phyloP scores from a whole-genome alignment of 148 eudicot genomes.

The Gaultheria prostrata region DNA sequence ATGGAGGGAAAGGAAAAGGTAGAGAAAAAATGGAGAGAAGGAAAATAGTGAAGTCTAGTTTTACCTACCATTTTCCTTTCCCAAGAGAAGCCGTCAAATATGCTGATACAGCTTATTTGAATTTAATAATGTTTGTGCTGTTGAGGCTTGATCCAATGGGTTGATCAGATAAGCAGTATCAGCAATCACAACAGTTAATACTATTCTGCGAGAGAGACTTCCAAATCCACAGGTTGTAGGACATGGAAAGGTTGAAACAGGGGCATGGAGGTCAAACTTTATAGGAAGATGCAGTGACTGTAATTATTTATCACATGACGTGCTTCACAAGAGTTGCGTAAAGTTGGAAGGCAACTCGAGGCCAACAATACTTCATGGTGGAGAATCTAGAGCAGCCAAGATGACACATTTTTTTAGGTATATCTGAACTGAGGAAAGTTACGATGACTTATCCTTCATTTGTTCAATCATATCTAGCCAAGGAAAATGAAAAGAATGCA shows the following conservation, averaged over 20 bases:
- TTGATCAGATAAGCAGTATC: not conserved
- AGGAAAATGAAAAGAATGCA: not conserved
- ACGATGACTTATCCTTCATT: not conserved
- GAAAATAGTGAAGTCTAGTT: not conserved
- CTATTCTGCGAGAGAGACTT: not conserved
- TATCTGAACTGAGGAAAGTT: not conserved
- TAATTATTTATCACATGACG: not conserved
- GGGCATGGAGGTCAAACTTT: not conserved
- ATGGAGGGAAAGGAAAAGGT: not conserved
- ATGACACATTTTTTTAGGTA: not conserved
- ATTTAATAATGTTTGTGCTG: not conserved
- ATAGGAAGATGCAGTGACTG: not conserved
- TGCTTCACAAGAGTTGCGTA: not conserved
- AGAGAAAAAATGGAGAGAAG: too few species aligned
- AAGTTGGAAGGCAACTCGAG: not conserved
- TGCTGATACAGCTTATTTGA: not conserved
- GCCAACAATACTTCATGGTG: not conserved
- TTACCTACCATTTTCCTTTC: not conserved
- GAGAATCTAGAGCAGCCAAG: slow-evolving; percentile 3
- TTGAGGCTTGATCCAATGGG: not conserved
- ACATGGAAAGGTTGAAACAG: not conserved
- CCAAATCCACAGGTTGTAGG: not conserved
- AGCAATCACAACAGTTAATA: not conserved
- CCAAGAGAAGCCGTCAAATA: not conserved
- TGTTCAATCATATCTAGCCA: not conserved